These are phyloP conservation scores for Alternaria angustiovoidea DNA, from an alignment of 2,329 filamentous ascomycete species.

Conservation along the genomic window DNA sequence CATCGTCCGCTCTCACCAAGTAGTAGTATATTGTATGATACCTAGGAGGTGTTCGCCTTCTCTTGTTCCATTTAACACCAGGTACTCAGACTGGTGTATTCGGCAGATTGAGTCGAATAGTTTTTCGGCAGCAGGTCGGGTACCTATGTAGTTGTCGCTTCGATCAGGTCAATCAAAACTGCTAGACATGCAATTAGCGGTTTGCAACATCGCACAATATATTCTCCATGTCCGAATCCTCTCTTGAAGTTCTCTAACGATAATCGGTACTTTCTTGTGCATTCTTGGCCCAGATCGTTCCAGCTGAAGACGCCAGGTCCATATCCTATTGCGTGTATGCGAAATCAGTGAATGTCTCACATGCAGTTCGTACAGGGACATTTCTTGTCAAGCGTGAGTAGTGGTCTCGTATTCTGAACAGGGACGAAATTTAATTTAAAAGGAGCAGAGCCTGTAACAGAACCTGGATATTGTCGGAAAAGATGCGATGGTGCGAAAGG, in stretches of 20 bases:
- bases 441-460: neutral
- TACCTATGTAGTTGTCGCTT: neutral
- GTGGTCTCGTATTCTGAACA: accelerated
- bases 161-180: neutral
- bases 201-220: neutral
- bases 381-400: too few species aligned
- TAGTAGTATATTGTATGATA: accelerated
- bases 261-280: too few species aligned
- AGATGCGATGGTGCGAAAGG: neutral
- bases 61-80: accelerated
- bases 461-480: too few species aligned
- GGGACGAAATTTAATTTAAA: neutral
- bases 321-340: too few species aligned
- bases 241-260: accelerated
- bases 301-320: too few species aligned
- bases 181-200: neutral
- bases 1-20: accelerated
- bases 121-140: neutral
- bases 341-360: too few species aligned
- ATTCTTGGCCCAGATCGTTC: too few species aligned
- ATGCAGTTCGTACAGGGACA: too few species aligned
- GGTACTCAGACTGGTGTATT: neutral
- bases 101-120: accelerated
- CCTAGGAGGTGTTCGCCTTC: neutral
- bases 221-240: accelerated